phyloP scores from a whole-genome alignment of 176 grass and related monocot species.

The Oryza nivara region DNA sequence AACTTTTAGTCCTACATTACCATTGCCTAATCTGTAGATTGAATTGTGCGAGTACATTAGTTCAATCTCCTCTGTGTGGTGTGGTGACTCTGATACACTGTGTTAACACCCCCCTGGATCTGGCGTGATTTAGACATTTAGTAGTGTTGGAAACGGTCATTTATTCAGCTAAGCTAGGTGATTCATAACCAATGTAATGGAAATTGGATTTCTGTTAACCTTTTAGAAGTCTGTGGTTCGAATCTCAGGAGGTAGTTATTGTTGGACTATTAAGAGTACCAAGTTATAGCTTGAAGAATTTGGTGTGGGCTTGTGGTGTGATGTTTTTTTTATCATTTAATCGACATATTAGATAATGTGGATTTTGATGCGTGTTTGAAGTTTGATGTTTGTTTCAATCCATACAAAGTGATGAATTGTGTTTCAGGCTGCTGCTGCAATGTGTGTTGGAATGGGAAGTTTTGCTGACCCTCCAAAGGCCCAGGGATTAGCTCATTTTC shows the following conservation, averaged over 20 bases:
- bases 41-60: background rate
- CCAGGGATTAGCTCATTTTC: constrained; percentile 89
- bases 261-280: constrained; percentile 15
- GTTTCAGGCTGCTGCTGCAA: constrained; percentile 86
- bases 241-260: background rate
- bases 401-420: constrained; percentile 1
- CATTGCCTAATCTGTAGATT: constrained; percentile 12
- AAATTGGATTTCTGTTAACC: background rate
- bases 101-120: constrained; percentile 2
- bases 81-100: background rate
- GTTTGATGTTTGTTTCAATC: constrained; percentile 27
- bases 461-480: constrained; percentile 83
- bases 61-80: background rate
- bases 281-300: background rate
- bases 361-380: constrained; percentile 8
- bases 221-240: background rate
- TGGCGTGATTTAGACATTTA: constrained; percentile 9
- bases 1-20: background rate
- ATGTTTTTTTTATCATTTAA: constrained; percentile 6
- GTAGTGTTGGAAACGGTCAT: background rate
- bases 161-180: background rate
- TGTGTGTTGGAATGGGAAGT: constrained; percentile 94
- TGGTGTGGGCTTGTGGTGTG: background rate
- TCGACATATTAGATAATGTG: background rate
- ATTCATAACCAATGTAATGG: constrained; percentile 12